A percentile compares a stretch with the other conserved stretches of the same genome.
Evolutionary conservation across 768 basidiomycete genomes (phyloP).

Genomic region (Lactifluus echinatus): DNA sequence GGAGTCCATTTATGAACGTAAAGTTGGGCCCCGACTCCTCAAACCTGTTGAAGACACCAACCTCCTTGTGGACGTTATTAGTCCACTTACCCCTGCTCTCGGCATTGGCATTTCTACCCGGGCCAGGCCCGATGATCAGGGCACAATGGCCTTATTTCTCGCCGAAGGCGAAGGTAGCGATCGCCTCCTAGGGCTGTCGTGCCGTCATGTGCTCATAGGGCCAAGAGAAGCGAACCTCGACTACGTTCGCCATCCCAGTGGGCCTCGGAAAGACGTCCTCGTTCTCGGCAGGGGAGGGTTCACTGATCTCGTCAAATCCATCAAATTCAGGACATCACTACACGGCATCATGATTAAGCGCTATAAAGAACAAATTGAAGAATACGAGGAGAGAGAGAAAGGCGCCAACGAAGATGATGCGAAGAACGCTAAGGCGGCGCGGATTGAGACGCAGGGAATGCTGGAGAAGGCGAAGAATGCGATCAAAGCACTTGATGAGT

Average conservation of each 20-base stretch:
- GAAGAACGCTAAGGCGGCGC: conserved; percentile 1
- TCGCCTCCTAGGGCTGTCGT: no score
- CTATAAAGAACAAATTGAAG: conserved; percentile 24
- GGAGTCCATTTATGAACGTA: conserved; percentile 25
- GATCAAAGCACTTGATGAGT: conserved; percentile 23
- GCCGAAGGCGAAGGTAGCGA: conserved; percentile 29
- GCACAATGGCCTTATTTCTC: conserved; percentile 30
- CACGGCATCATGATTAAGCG: conserved; percentile 21
- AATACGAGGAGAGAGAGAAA: no score
- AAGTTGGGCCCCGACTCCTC: conserved; percentile 30
- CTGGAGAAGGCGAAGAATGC: conserved; percentile 10
- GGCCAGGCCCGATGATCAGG: conserved; percentile 27
- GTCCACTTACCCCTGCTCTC: conserved; percentile 28
- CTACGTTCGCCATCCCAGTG: conserved; percentile 24
- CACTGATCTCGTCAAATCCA: conserved; percentile 26
- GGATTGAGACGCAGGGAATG: conserved; percentile 14
- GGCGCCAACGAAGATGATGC: no score
- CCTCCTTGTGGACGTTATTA: conserved; percentile 26
- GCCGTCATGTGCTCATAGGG: no score
- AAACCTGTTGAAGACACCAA: no score
- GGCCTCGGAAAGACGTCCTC: conserved; percentile 27
- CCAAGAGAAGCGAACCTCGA: conserved; percentile 26
- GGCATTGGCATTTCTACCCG: conserved; percentile 30
- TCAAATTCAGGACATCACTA: conserved; percentile 21
- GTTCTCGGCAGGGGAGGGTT: conserved; percentile 27